Evolutionary conservation across 441 rosid species (phyloP).

Genomic region (Euphorbia celastroides): DNA sequence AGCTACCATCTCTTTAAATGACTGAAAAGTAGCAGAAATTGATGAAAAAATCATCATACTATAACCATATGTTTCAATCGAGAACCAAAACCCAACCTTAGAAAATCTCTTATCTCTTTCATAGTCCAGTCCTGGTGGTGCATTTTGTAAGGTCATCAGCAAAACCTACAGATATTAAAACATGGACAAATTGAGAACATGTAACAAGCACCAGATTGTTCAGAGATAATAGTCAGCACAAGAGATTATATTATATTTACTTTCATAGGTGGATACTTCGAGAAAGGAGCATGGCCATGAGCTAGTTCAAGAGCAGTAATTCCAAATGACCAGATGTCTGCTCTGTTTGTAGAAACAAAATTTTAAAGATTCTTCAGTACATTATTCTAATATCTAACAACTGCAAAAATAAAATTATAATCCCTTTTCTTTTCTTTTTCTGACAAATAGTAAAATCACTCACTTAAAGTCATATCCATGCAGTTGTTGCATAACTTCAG

Average conservation of each 20-base stretch:
- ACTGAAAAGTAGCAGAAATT: conserved; percentile 37
- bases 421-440: not conserved
- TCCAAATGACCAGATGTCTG: conserved; percentile 95
- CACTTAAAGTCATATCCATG: conserved; percentile 99
- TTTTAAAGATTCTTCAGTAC: conserved; percentile 16
- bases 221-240: conserved; percentile 14
- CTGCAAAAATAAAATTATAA: not conserved
- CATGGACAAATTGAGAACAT: conserved; percentile 16
- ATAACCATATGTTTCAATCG: conserved; percentile 17
- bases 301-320: conserved; percentile 98
- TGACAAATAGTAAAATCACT: conserved; percentile 25
- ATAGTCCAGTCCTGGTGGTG: conserved; percentile 98
- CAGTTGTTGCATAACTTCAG: conserved; percentile 98
- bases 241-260: conserved; percentile 43
- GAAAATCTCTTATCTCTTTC: conserved; percentile 96
- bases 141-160: conserved; percentile 97
- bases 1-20: conserved; percentile 92
- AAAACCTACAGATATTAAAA: conserved; percentile 50
- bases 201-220: conserved; percentile 14
- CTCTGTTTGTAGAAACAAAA: conserved; percentile 53
- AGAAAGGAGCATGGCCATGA: conserved; percentile 97
- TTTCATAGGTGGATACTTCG: conserved; percentile 98
- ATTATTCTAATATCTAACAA: conserved; percentile 12
- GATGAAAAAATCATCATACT: conserved; percentile 22
- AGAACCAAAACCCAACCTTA: conserved; percentile 45